These are phyloP conservation scores for Pulveroboletus sp. DNA, from an alignment of 768 basidiomycete species.

Conservation along the genomic window DNA sequence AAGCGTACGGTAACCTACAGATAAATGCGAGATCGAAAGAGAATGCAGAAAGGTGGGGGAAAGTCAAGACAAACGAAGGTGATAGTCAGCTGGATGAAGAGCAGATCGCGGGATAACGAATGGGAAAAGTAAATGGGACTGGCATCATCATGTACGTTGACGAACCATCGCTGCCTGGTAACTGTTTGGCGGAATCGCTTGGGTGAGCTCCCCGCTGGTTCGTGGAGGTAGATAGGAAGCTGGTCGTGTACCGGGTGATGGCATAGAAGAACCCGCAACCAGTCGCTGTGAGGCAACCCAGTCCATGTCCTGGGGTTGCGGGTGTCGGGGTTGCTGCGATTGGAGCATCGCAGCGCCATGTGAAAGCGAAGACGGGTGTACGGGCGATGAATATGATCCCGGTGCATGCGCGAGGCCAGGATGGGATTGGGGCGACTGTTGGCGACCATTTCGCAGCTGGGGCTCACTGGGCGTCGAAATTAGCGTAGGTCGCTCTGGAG, in stretches of 20 bases:
- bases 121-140: conserved; percentile 1
- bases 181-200: conserved; percentile 40
- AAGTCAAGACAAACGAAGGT: conserved; percentile 23
- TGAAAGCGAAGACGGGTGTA: conserved; percentile 43
- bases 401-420: conserved; percentile 39
- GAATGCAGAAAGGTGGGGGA: conserved; percentile 28
- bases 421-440: conserved; percentile 39
- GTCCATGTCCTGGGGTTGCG: conserved; percentile 45
- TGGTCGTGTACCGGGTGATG: conserved; percentile 43
- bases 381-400: conserved; percentile 43
- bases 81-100: conserved; percentile 25
- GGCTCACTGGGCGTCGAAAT: conserved; percentile 37
- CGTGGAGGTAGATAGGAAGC: conserved; percentile 48
- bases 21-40: conserved; percentile 46
- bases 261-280: conserved; percentile 30
- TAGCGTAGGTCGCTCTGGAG: conserved; percentile 46
- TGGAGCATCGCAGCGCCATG: conserved; percentile 44
- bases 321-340: conserved; percentile 37
- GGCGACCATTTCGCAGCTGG: conserved; percentile 37
- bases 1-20: conserved; percentile 56
- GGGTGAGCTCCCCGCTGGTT: conserved; percentile 41
- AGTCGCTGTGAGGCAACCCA: conserved; percentile 38
- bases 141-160: conserved; percentile 44
- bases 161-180: conserved; percentile 45
- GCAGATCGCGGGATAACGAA: conserved; percentile 22